Evolutionary conservation across 768 basidiomycete genomes (phyloP).

Genomic region (Boletus subcaerulescens): DNA sequence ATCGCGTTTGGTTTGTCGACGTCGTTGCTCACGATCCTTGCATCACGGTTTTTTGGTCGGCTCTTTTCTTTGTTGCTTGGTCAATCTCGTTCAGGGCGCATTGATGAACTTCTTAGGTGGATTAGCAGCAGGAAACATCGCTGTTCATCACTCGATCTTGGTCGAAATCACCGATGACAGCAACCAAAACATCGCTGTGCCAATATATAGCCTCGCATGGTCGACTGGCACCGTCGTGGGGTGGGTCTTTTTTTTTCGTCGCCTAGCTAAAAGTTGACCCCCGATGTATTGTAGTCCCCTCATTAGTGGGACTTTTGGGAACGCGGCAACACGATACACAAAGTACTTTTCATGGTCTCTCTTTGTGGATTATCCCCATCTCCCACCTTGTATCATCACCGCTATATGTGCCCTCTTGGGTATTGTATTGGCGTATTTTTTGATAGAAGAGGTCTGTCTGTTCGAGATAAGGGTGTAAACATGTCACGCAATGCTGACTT

Average conservation of each 20-base stretch:
- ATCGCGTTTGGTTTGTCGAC: slow-evolving; percentile 54
- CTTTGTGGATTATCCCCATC: slow-evolving; percentile 9
- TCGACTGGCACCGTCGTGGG: slow-evolving; percentile 1
- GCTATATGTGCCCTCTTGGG: slow-evolving; percentile 2
- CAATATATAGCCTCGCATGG: slow-evolving; percentile 55
- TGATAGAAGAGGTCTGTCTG: slow-evolving; percentile 11
- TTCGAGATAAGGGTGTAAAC: too few species aligned
- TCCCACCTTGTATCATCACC: slow-evolving; percentile 1
- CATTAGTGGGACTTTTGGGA: neutral
- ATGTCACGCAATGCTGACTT: too few species aligned
- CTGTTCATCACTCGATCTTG: slow-evolving; percentile 58
- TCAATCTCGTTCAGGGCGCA: neutral
- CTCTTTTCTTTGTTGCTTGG: neutral
- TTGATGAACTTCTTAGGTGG: slow-evolving; percentile 42
- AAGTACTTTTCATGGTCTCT: slow-evolving; percentile 4
- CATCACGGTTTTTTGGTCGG: slow-evolving; percentile 53
- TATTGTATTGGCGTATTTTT: neutral
- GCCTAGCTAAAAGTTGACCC: too few species aligned
- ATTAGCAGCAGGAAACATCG: slow-evolving; percentile 57
- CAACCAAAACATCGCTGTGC: slow-evolving; percentile 57
- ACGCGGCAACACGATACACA: slow-evolving; percentile 5
- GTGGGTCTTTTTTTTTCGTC: neutral
- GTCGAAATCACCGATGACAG: slow-evolving; percentile 61
- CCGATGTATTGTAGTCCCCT: too few species aligned
- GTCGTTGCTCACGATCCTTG: slow-evolving; percentile 43